Percentiles rank a stretch among this genome's conserved stretches.
Evolutionary conservation across 176 grass and related monocot species (phyloP).

Genomic region (Oryza rufipogon): DNA sequence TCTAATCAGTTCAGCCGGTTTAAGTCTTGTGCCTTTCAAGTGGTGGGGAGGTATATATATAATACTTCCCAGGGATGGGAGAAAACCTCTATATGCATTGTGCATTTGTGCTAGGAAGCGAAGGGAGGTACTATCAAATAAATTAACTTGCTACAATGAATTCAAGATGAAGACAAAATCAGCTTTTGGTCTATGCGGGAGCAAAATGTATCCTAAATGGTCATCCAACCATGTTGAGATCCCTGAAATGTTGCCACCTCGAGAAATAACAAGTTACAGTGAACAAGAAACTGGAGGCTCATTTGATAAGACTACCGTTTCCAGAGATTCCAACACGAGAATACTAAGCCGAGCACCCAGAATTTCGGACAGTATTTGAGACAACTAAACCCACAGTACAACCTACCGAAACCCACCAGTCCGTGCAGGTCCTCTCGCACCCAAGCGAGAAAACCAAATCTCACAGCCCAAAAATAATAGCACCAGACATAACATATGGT

Average conservation of each 20-base stretch:
- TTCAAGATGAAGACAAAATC: conserved; percentile 8
- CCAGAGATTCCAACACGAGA: background rate
- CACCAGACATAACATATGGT: background rate
- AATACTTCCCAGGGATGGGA: too few species aligned
- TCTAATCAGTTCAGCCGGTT: too few species aligned
- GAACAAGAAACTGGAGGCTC: background rate
- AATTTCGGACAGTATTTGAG: background rate
- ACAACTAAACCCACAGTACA: background rate
- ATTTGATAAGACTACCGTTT: background rate
- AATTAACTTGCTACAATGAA: background rate
- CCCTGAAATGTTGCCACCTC: background rate
- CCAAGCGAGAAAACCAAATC: background rate
- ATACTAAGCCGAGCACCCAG: background rate
- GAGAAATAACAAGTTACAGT: background rate
- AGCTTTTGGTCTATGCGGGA: background rate
- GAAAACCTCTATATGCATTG: background rate
- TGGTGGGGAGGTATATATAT: too few species aligned
- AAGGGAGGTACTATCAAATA: background rate
- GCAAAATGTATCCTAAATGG: conserved; percentile 6
- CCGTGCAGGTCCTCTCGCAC: background rate
- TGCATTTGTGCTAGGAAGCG: background rate
- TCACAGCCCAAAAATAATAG: background rate
- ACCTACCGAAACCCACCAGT: background rate
- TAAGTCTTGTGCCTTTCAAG: too few species aligned
- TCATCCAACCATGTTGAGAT: background rate